Percentiles rank a stretch among this genome's conserved stretches.
Evolutionary conservation across 2,329 filamentous ascomycete species (phyloP).

Genomic region (Lachnellula willkommii): DNA sequence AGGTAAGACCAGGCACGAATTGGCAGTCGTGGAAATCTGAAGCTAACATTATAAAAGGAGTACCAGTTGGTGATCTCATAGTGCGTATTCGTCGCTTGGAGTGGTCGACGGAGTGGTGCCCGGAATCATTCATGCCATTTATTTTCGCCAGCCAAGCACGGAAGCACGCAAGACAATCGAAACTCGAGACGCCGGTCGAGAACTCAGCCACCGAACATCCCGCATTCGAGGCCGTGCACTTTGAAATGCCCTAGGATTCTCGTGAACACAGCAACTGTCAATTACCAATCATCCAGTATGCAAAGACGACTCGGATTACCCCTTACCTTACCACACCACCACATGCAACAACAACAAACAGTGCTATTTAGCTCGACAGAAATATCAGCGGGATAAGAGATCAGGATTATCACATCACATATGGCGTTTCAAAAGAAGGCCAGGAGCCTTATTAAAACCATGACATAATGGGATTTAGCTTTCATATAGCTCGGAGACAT

Average conservation of each 20-base stretch:
- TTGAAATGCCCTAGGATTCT: background rate
- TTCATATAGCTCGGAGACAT: background rate
- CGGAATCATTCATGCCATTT: background rate
- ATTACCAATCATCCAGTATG: background rate
- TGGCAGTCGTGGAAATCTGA: background rate
- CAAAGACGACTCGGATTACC: background rate
- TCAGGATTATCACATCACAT: background rate
- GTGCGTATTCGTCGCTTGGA: slow-evolving; percentile 4
- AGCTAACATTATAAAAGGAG: slow-evolving; percentile 2
- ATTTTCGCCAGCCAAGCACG: slow-evolving; percentile 3
- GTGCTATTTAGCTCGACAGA: background rate
- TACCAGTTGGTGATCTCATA: slow-evolving; percentile 2
- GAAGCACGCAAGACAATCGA: slow-evolving; percentile 1
- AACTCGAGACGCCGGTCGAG: background rate
- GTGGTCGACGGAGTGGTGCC: slow-evolving; percentile 1
- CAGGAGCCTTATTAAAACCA: background rate
- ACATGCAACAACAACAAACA: background rate
- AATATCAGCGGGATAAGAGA: background rate
- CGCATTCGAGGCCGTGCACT: background rate
- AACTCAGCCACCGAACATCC: background rate
- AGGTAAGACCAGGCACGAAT: slow-evolving; percentile 10
- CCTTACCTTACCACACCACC: background rate
- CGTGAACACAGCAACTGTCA: background rate
- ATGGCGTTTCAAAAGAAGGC: background rate
- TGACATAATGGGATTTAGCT: background rate